Evolutionary conservation across 1,284 basidiomycete species (phyloP).

Genomic region (Megacollybia platyphylla): DNA sequence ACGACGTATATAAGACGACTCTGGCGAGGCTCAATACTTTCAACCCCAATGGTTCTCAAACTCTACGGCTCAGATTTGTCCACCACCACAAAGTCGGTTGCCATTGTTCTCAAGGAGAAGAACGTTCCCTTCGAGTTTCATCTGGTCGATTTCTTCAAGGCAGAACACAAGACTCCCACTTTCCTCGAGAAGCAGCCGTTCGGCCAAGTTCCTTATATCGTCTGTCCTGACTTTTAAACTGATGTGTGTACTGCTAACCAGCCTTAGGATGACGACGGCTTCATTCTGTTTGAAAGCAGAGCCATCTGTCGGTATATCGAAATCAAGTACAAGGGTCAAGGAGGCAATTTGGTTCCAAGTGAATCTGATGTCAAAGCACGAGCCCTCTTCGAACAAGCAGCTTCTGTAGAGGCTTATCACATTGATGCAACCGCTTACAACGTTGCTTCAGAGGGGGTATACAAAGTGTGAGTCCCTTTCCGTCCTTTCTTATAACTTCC

Average conservation of each 20-base stretch:
- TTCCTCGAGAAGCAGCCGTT: slow-evolving; percentile 32
- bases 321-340: slow-evolving; percentile 17
- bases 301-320: slow-evolving; percentile 29
- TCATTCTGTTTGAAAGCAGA: slow-evolving; percentile 24
- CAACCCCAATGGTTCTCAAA: slow-evolving; percentile 8
- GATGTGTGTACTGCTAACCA: background rate
- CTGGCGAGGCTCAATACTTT: background rate
- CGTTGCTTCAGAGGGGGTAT: slow-evolving; percentile 30
- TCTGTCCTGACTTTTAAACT: slow-evolving; percentile 11
- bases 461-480: slow-evolving; percentile 22
- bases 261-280: slow-evolving; percentile 18
- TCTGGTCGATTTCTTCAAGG: slow-evolving; percentile 20
- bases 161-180: slow-evolving; percentile 20
- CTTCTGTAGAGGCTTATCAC: slow-evolving; percentile 35
- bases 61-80: slow-evolving; percentile 14
- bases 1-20: too few relatives aligned
- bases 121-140: slow-evolving; percentile 27
- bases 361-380: slow-evolving; percentile 11
- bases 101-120: slow-evolving; percentile 27
- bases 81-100: slow-evolving; percentile 29
- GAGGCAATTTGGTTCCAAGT: slow-evolving; percentile 9
- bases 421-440: slow-evolving; percentile 32
- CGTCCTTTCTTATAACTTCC: too few relatives aligned
- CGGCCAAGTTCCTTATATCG: slow-evolving; percentile 40
- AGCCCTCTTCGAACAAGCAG: slow-evolving; percentile 44